phyloP scores from a whole-genome alignment of 2,329 filamentous ascomycete species.

The Fusarium sp. region DNA sequence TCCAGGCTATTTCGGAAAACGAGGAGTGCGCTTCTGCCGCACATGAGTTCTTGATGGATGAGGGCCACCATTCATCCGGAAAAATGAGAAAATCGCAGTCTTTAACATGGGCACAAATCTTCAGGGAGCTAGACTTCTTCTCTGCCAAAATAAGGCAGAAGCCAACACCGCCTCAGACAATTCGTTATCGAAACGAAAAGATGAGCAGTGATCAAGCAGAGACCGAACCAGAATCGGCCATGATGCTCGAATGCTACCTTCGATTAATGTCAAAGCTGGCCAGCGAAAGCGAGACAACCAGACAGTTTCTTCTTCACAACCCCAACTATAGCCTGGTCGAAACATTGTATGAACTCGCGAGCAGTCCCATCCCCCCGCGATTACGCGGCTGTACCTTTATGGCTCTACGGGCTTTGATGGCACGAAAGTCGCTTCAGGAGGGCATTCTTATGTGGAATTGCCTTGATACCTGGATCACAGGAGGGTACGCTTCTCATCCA shows the following conservation, averaged over 20 bases:
- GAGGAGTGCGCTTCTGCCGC: constrained; percentile 85
- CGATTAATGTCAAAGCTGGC: constrained; percentile 87
- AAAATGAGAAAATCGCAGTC: constrained; percentile 87
- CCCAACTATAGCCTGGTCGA: constrained; percentile 76
- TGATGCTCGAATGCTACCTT: constrained; percentile 96
- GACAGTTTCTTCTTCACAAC: constrained; percentile 77
- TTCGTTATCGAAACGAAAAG: constrained; percentile 68
- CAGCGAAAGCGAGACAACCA: constrained; percentile 76
- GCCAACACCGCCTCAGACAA: constrained; percentile 59
- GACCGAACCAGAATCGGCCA: constrained; percentile 88
- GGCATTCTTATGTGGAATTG: constrained; percentile 82
- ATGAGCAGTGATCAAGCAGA: constrained; percentile 76
- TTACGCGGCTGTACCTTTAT: constrained; percentile 87
- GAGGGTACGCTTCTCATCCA: constrained; percentile 60
- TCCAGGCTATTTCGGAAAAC: constrained; percentile 87
- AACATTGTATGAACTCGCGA: constrained; percentile 82
- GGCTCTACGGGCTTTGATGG: constrained; percentile 79
- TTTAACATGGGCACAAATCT: constrained; percentile 92
- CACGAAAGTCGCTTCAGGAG: constrained; percentile 75
- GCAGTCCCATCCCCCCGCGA: constrained; percentile 79
- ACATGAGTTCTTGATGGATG: constrained; percentile 90
- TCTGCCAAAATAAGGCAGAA: constrained; percentile 82
- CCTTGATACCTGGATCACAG: constrained; percentile 83
- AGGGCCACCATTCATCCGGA: constrained; percentile 77
- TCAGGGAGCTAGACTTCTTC: constrained; percentile 89